Evolutionary conservation across 148 eudicot genomes (phyloP), one percentile per base, ranked within the genome.

Genomic region (Limonium bicolor): DNA sequence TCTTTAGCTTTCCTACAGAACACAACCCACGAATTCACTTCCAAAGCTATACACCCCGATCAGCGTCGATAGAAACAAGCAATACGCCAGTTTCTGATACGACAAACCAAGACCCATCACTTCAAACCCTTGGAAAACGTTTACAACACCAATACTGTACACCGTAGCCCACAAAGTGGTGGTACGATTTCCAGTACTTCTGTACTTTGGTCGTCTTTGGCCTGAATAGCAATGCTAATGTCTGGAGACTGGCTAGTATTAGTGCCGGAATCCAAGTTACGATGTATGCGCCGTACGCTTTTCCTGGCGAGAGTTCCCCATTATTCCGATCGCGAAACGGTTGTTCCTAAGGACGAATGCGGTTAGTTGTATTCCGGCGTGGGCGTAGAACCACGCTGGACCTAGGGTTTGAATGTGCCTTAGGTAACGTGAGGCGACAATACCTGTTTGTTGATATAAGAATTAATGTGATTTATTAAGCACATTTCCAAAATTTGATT

Each of bases 161-260:
- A 90, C 69, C 79, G 58, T 90, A 90, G 60, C 97, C 97, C 10
- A 90, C 97, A 57, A 90, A 84, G 33, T 90, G 95, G 62, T 90
- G 97, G 59, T 90, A 90, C 18, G 95, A 84, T 45, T 90, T 90
- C 97, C 97, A 90, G 35, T 90, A 90, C 66, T 67, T 90, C 48
- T 95, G 72, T 43, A 70, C 80, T 61, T 84, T 84, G 4, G 95
- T 90, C 0, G 97, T 80, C 48, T 69, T 84, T 0, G 97, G 97
- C 72, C 97, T 68, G 29, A 90, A 90, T 32, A 90, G 29, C 36
- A 90, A 45, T 0, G 97, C 95, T 32, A 80, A 42, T 2, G 93
- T 84, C 50, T 90, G 97, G 6, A 90, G 54, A 36, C 87, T 53
- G 15, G 75, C 95, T 27, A 90, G 34, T 48, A 76, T 72, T 29